A percentile compares a stretch with the other conserved stretches of the same genome.
phyloP scores from a whole-genome alignment of 2,329 filamentous ascomycete genomes.

The Paracamarosporium sp. region DNA sequence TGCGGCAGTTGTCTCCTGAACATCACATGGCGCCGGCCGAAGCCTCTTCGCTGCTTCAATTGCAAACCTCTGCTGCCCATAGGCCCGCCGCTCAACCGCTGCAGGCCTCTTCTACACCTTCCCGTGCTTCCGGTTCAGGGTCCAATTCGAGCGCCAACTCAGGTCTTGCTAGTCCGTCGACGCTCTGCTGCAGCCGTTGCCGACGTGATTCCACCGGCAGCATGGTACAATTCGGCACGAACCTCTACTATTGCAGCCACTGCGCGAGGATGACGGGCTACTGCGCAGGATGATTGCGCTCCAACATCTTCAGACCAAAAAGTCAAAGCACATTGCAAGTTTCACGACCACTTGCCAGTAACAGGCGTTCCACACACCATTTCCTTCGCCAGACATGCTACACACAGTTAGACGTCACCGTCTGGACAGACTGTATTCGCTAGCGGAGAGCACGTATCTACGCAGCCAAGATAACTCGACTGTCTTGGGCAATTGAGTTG shows the following conservation, averaged over 20 bases:
- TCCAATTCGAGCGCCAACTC: conserved; percentile 4
- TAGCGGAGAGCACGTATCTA: neutral
- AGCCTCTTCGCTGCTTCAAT: conserved; percentile 46
- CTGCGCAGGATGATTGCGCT: conserved; percentile 36
- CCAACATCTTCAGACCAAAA: neutral
- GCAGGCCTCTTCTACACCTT: conserved; percentile 21
- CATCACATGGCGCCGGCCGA: conserved; percentile 31
- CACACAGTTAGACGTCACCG: neutral
- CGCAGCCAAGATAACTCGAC: neutral
- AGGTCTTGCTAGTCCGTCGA: conserved; percentile 19
- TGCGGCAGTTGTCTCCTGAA: conserved; percentile 20
- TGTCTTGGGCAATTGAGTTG: neutral
- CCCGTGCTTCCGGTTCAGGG: conserved; percentile 14
- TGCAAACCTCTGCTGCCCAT: conserved; percentile 47
- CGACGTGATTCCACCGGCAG: conserved; percentile 33
- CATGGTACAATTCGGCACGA: conserved; percentile 48
- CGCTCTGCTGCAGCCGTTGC: conserved; percentile 43
- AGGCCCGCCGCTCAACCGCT: conserved; percentile 36
- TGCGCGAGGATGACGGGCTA: conserved; percentile 50
- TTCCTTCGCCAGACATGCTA: neutral
- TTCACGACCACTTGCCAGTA: neutral
- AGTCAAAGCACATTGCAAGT: neutral
- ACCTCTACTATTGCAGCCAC: conserved; percentile 50
- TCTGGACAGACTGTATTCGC: neutral
- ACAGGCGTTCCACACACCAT: neutral